Conservation (phyloP, 805 yeast genomes). For the Zygosaccharomyces bailii region DNA sequence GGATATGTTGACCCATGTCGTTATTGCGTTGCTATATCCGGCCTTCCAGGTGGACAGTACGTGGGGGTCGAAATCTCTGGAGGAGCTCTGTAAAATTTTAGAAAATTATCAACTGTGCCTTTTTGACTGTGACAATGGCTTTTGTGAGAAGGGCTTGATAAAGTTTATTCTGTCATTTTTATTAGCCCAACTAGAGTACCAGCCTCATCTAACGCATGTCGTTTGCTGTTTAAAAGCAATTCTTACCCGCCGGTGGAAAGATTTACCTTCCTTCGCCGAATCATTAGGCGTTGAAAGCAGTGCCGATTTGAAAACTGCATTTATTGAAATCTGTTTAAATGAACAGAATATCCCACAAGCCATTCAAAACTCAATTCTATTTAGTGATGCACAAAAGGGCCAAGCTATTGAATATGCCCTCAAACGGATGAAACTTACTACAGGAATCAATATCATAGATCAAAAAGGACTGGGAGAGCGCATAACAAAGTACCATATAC, state of each 20-base stretch:
- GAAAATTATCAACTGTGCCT: background rate
- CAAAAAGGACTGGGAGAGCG: constrained; percentile 11
- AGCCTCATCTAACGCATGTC: background rate
- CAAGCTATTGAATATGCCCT: background rate
- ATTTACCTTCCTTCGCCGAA: background rate
- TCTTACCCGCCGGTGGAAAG: background rate
- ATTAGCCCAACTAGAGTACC: background rate
- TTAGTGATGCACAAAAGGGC: constrained; percentile 1
- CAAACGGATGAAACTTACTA: constrained; percentile 4
- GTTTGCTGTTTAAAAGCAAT: constrained; percentile 1
- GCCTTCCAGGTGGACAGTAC: background rate
- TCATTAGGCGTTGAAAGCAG: constrained; percentile 1
- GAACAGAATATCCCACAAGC: background rate
- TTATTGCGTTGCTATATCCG: constrained; percentile 5
- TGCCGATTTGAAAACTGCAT: background rate
- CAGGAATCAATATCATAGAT: background rate
- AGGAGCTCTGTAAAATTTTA: background rate
- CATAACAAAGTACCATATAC: constrained; percentile 18
- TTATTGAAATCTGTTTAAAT: background rate
- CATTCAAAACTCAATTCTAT: background rate
- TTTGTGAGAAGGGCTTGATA: constrained; percentile 2
- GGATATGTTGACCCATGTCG: constrained; percentile 4
- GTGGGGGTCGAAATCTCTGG: background rate
- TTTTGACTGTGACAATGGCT: background rate
- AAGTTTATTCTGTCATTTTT: constrained; percentile 3